Conservation (phyloP, 1,284 basidiomycete genomes). For the Sutorius eximius region DNA sequence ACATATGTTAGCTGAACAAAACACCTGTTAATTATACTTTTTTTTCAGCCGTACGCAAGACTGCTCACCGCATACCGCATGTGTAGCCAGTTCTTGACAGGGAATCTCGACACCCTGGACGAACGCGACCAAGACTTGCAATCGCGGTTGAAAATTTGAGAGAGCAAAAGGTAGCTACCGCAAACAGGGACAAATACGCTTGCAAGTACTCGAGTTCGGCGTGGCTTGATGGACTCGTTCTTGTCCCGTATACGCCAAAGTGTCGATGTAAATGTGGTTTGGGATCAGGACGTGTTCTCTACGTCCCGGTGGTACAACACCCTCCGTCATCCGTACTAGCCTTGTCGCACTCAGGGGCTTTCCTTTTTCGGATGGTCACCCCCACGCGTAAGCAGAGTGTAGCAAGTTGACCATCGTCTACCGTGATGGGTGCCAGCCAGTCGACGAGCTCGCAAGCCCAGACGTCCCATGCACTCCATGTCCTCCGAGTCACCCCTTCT, state of each 20-base stretch:
- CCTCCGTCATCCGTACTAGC: no score
- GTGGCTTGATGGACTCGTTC: no score
- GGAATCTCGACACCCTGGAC: conserved; percentile 27
- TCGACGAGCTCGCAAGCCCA: conserved; percentile 58
- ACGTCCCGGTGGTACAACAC: no score
- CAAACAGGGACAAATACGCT: conserved; percentile 32
- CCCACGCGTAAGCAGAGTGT: neutral
- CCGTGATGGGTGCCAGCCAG: conserved; percentile 70
- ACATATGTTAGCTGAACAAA: conserved; percentile 55
- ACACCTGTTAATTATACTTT: neutral
- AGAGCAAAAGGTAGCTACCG: neutral
- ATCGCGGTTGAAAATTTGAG: conserved; percentile 33
- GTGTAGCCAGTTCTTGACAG: conserved; percentile 24
- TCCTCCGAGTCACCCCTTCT: conserved; percentile 82
- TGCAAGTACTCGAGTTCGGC: no score
- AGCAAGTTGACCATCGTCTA: neutral
- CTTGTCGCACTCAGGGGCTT: conserved; percentile 4
- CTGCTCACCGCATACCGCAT: conserved; percentile 53
- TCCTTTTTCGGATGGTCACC: conserved; percentile 11
- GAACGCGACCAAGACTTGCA: conserved; percentile 27
- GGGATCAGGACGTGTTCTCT: no score
- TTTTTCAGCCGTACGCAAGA: neutral
- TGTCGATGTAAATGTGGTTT: no score
- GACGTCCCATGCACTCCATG: conserved; percentile 71
- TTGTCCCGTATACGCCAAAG: no score